Conservation (phyloP, 1,284 basidiomycete genomes). For the Ceratorhiza oryzae-sativae region DNA sequence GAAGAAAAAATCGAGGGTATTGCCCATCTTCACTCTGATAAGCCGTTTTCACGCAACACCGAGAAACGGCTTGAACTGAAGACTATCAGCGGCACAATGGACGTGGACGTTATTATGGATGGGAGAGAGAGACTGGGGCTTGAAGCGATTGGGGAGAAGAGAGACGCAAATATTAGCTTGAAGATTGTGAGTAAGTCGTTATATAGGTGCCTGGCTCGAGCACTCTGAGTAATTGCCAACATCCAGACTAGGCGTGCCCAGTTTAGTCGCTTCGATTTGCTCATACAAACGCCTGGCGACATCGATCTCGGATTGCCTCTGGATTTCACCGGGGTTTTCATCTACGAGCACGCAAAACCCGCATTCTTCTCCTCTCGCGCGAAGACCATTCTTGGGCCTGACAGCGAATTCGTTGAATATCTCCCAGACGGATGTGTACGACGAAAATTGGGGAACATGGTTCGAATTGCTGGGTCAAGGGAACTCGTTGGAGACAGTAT, state of each 20-base stretch:
- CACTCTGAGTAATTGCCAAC: background rate
- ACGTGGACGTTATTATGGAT: conserved; percentile 28
- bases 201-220: background rate
- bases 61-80: conserved; percentile 23
- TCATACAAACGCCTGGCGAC: conserved; percentile 32
- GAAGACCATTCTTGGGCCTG: conserved; percentile 22
- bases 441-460: conserved; percentile 25
- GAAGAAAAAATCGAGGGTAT: conserved; percentile 27
- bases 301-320: conserved; percentile 33
- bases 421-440: conserved; percentile 24
- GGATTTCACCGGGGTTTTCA: conserved; percentile 34
- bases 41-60: conserved; percentile 11
- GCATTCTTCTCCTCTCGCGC: conserved; percentile 19
- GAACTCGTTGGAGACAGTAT: conserved; percentile 34
- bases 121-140: conserved; percentile 23
- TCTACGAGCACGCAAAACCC: conserved; percentile 31
- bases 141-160: conserved; percentile 29
- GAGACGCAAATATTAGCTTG: conserved; percentile 22
- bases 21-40: conserved; percentile 31
- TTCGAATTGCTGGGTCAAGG: conserved; percentile 10
- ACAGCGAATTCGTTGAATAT: conserved; percentile 27
- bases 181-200: conserved; percentile 14
- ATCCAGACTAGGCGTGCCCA: conserved; percentile 15
- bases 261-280: conserved; percentile 20
- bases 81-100: conserved; percentile 15